Evolutionary conservation across 1,139 yeast genomes (phyloP).

Genomic region (Suhomyces kunorum): DNA sequence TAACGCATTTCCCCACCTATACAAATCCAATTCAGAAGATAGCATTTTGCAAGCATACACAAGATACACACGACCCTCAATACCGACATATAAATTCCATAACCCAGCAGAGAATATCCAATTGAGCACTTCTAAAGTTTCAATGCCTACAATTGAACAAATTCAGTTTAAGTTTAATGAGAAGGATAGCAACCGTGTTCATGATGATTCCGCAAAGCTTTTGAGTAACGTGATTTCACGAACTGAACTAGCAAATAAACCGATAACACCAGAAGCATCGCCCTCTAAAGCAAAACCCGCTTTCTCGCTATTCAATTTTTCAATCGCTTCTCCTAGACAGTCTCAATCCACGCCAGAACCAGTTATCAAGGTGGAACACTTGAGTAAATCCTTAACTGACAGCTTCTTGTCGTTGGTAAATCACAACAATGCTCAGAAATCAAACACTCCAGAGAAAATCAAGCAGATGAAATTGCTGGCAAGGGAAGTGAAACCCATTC

Average conservation of each 20-base stretch:
- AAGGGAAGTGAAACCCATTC: conserved; percentile 16
- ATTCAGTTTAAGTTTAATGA: conserved; percentile 20
- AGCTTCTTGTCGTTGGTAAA: conserved; percentile 22
- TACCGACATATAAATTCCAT: conserved; percentile 30
- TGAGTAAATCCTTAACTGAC: conserved; percentile 23
- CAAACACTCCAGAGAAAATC: conserved; percentile 6
- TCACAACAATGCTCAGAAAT: conserved; percentile 7
- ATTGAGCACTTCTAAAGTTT: conserved; percentile 21
- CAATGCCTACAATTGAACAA: conserved; percentile 35
- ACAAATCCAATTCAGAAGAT: conserved; percentile 30
- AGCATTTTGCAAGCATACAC: conserved; percentile 21
- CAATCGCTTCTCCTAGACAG: conserved; percentile 13
- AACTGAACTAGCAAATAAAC: conserved; percentile 11
- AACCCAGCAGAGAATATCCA: conserved; percentile 40
- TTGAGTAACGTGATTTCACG: conserved; percentile 24
- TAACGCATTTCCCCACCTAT: conserved; percentile 36
- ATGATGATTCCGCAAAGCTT: conserved; percentile 17
- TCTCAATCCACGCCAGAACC: conserved; percentile 3
- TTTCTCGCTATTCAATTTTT: conserved; percentile 17
- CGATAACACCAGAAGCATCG: conserved; percentile 7
- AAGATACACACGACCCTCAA: conserved; percentile 7
- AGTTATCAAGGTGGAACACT: conserved; percentile 12
- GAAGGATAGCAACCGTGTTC: background rate
- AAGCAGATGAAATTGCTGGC: conserved; percentile 18
- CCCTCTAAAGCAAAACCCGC: conserved; percentile 14